Base-by-base conservation (phyloP, 2,329 filamentous ascomycete species). In the Cadophora malorum region DNA sequence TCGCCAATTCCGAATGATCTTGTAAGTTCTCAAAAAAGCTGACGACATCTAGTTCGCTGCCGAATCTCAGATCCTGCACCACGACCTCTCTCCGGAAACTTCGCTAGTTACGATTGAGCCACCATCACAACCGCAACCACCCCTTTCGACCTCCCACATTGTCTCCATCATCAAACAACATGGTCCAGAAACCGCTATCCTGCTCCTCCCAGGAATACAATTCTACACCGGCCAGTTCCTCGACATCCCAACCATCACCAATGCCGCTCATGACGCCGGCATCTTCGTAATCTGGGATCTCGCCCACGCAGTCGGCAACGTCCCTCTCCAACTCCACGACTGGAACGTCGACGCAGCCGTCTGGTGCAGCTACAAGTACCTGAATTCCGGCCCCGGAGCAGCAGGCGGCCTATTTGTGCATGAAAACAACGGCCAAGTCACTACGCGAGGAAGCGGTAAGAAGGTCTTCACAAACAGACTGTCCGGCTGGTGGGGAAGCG, bases 311-410 rank as follows among this genome's bases (percentile, higher is more conserved):
- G 90, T 86, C 19, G 92, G 92, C 21, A 95, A 95, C 74, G 90
- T 94, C 0, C 87, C 89, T 1, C 79, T 94, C 23, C 80, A 85
- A 63, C 83, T 95, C 9, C 90, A 93, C 76, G 88, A 91, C 73
- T 94, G 91, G 91, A 84, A 90, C 65, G 91, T 94, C 50, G 92
- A 95, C 76, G 93, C 82, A 0, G 91, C 92, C 5, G 90, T 84
- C 9, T 95, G 92, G 92, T 95, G 92, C 77, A 90, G 86, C 68
- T 95, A 95, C 81, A 95, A 95, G 78, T 95, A 94, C 78, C 84
- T 95, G 69, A 94, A 94, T 76, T 85, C 87, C 63, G 92, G 92
- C 0, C 91, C 92, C 0, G 91, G 92, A 7, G 86, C 87, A 25
- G 93, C 93, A 71, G 91, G 87, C 21, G 91, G 89, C 0, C 79